A percentile compares a stretch with the other conserved stretches of the same genome.
These are phyloP conservation scores for Prunus salicina DNA, from an alignment of 306 rosid species.

Conservation along the genomic window DNA sequence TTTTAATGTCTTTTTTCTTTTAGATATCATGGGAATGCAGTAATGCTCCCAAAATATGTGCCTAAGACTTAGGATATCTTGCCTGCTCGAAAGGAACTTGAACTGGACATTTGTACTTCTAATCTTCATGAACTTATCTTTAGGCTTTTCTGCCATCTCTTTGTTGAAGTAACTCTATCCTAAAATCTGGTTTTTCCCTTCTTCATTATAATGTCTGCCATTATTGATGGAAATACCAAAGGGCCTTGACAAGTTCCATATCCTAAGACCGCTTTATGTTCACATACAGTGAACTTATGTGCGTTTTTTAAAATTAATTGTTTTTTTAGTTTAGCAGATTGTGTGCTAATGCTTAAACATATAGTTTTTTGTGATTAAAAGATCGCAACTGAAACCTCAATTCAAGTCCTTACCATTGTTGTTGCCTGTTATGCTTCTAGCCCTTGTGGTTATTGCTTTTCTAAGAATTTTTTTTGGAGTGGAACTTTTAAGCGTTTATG, in stretches of 20 bases:
- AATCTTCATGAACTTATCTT: background rate
- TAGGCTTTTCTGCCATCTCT: background rate
- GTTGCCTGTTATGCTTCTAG: background rate
- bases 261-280: background rate
- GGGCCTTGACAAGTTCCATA: background rate
- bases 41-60: background rate
- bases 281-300: background rate
- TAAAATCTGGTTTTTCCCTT: background rate
- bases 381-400: background rate
- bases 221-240: background rate
- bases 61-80: background rate
- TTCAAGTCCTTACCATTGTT: background rate
- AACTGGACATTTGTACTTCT: background rate
- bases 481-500: slow-evolving; percentile 6
- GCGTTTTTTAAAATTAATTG: background rate
- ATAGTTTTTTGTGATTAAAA: background rate
- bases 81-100: background rate
- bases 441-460: slow-evolving; percentile 12
- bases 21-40: background rate
- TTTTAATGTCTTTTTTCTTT: background rate
- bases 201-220: background rate
- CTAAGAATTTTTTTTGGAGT: background rate
- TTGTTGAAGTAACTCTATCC: background rate
- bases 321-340: background rate
- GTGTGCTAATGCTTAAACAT: background rate